phyloP scores from a whole-genome alignment of 805 yeast species.

The Candida ficus region DNA sequence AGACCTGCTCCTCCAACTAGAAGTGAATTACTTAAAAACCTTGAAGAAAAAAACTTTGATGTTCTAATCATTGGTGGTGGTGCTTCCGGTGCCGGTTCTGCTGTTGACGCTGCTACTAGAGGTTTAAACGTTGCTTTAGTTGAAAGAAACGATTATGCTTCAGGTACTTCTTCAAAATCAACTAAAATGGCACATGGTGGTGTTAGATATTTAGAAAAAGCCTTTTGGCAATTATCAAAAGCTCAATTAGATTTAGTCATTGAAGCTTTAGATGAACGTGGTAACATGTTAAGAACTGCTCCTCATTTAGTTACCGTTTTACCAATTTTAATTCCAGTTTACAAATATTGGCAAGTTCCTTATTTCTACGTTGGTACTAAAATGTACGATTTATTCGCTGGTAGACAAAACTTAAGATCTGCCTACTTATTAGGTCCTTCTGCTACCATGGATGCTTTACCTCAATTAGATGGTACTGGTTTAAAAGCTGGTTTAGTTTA shows the following conservation, averaged over 20 bases:
- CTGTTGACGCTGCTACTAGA: constrained; percentile 85
- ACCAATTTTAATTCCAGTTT: constrained; percentile 95
- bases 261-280: constrained; percentile 85
- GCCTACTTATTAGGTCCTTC: constrained; percentile 68
- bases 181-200: constrained; percentile 98
- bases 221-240: constrained; percentile 85
- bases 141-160: constrained; percentile 85
- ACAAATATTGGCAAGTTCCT: constrained; percentile 93
- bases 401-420: constrained; percentile 74
- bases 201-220: constrained; percentile 91
- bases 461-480: constrained; percentile 73
- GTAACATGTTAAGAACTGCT: constrained; percentile 81
- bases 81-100: constrained; percentile 92
- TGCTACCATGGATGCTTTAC: constrained; percentile 69
- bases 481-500: constrained; percentile 89
- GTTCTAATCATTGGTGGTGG: constrained; percentile 93
- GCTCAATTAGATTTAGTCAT: constrained; percentile 84
- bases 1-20: constrained; percentile 53
- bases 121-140: constrained; percentile 85
- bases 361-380: constrained; percentile 90
- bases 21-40: constrained; percentile 42
- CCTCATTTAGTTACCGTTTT: constrained; percentile 84
- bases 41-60: constrained; percentile 58
- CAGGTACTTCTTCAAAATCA: constrained; percentile 89
- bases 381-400: constrained; percentile 90